These are phyloP conservation scores for Xeromyces bisporus DNA, from an alignment of 495 filamentous ascomycete genomes.

Conservation along the genomic window DNA sequence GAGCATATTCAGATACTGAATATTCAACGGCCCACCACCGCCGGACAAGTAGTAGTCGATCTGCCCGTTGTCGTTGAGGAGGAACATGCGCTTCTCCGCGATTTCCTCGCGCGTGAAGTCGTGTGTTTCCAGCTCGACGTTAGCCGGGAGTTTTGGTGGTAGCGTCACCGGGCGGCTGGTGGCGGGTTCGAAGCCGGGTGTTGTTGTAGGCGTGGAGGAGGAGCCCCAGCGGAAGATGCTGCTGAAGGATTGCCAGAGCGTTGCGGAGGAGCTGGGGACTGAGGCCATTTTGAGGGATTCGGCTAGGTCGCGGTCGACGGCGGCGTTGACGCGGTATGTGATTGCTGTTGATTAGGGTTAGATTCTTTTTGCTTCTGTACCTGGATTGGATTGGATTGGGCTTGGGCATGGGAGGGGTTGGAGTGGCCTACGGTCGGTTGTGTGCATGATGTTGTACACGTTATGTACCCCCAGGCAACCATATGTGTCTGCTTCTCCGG, in stretches of 20 bases:
- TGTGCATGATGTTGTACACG: conserved; percentile 80
- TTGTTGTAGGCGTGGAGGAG: conserved; percentile 10
- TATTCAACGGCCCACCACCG: conserved; percentile 67
- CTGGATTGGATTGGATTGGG: neutral
- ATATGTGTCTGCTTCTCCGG: conserved; percentile 59
- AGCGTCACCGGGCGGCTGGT: conserved; percentile 24
- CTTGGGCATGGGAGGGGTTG: neutral
- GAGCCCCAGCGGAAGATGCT: conserved; percentile 41
- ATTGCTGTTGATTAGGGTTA: conserved; percentile 41
- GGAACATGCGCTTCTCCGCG: conserved; percentile 70
- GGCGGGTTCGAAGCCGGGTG: conserved; percentile 7
- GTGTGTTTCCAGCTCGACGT: conserved; percentile 86
- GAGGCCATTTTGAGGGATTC: conserved; percentile 56
- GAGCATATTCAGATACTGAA: conserved; percentile 95
- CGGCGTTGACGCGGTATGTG: conserved; percentile 79
- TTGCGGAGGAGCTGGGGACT: conserved; percentile 54
- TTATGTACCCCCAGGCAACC: conserved; percentile 91
- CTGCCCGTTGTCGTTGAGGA: conserved; percentile 91
- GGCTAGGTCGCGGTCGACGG: conserved; percentile 67
- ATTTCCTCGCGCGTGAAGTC: conserved; percentile 87
- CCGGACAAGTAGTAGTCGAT: conserved; percentile 76
- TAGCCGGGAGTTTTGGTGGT: conserved; percentile 58
- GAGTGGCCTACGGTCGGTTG: conserved; percentile 33
- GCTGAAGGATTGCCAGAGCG: conserved; percentile 49
- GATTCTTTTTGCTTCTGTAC: conserved; percentile 17